Conservation (phyloP, 768 basidiomycete genomes). For the Lactifluus subvellereus region DNA sequence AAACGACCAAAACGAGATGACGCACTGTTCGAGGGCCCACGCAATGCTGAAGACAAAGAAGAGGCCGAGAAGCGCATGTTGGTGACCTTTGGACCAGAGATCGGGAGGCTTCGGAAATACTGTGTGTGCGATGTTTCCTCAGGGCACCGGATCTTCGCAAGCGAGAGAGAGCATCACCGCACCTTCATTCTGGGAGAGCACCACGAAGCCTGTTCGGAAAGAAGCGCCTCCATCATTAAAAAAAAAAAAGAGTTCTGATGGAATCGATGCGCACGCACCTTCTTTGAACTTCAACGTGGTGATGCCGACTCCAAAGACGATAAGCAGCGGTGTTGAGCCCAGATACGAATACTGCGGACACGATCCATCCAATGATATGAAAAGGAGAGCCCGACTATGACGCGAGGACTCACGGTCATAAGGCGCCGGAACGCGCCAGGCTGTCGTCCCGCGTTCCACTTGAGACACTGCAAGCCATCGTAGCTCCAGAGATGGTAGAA, state of each 20-base stretch:
- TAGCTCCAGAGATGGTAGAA: conserved; percentile 75
- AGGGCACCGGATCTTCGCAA: neutral
- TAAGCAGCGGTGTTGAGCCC: conserved; percentile 58
- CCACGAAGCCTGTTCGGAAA: conserved; percentile 24
- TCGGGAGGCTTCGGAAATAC: conserved; percentile 54
- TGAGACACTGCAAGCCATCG: conserved; percentile 68
- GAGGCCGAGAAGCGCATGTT: conserved; percentile 58
- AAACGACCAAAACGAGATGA: conserved; percentile 11
- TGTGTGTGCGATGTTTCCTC: conserved; percentile 25
- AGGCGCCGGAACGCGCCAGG: conserved; percentile 83
- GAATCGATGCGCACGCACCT: conserved; percentile 38
- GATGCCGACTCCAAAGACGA: conserved; percentile 57
- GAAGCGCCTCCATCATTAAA: neutral
- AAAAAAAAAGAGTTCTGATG: neutral
- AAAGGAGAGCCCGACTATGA: neutral
- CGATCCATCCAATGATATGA: neutral
- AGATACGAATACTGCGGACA: conserved; percentile 65
- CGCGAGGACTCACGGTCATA: conserved; percentile 64
- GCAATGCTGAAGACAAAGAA: conserved; percentile 64
- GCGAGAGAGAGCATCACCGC: conserved; percentile 26
- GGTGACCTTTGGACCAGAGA: conserved; percentile 43
- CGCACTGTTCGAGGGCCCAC: conserved; percentile 77
- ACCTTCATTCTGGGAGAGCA: conserved; percentile 32
- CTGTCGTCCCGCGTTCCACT: conserved; percentile 69
- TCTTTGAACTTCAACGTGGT: conserved; percentile 66